These are phyloP conservation scores for Lunularia cruciata DNA, from an alignment of 225 moss, liverwort and hornwort genomes.

Conservation along the genomic window DNA sequence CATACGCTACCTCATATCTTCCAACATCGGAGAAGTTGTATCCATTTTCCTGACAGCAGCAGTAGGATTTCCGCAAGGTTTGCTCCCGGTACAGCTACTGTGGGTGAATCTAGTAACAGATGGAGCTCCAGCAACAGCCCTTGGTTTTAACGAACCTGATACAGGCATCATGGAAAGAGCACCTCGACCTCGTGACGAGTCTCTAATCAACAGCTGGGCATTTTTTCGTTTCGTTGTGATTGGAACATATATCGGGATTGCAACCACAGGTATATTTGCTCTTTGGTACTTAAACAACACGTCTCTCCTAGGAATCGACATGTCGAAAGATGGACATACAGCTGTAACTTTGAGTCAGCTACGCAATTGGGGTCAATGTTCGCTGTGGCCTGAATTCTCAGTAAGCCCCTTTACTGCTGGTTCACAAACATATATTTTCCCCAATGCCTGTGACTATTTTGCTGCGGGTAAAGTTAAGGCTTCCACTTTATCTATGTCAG, in stretches of 20 bases:
- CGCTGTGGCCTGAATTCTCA: constrained; percentile 48
- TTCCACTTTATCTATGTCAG: constrained; percentile 56
- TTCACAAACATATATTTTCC: constrained; percentile 35
- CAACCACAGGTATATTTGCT: constrained; percentile 57
- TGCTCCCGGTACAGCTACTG: constrained; percentile 63
- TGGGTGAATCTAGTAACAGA: constrained; percentile 76
- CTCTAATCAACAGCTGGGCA: constrained; percentile 51
- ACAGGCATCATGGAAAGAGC: constrained; percentile 54
- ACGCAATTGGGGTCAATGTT: constrained; percentile 52
- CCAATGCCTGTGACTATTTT: constrained; percentile 58
- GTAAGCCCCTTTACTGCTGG: constrained; percentile 44
- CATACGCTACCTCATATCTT: constrained; percentile 68
- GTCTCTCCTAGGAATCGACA: constrained; percentile 51
- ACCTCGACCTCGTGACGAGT: constrained; percentile 45
- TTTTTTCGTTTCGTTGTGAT: constrained; percentile 57
- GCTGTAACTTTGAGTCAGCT: constrained; percentile 53
- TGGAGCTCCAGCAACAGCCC: constrained; percentile 63
- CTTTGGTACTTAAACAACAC: constrained; percentile 58
- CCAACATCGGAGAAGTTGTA: constrained; percentile 68
- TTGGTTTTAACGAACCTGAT: constrained; percentile 65
- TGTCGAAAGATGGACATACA: constrained; percentile 50
- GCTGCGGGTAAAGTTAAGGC: constrained; percentile 56
- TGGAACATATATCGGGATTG: constrained; percentile 50
- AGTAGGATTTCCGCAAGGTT: constrained; percentile 55
- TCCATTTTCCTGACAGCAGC: constrained; percentile 53